A percentile compares a stretch with the other conserved stretches of the same genome.
These are phyloP conservation scores for Austroboletus eburneus DNA, from an alignment of 768 basidiomycete species.

Conservation along the genomic window DNA sequence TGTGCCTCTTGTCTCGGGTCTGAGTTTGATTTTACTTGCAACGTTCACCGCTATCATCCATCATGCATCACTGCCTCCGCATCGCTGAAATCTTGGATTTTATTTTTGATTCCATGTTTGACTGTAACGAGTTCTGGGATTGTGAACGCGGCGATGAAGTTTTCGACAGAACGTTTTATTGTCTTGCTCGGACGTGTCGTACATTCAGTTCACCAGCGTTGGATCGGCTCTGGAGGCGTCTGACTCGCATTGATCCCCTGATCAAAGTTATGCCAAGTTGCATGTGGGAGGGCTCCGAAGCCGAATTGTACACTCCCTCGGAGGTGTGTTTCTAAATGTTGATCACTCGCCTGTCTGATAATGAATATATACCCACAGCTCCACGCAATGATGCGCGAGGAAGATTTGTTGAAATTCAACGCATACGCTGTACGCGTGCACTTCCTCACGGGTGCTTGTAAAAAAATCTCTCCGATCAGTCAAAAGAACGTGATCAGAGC, in stretches of 20 bases:
- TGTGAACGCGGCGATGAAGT: no score
- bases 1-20: no score
- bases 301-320: no score
- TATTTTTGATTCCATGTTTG: slow-evolving; percentile 4
- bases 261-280: slow-evolving; percentile 11
- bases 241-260: slow-evolving; percentile 13
- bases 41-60: no score
- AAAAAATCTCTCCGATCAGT: no score
- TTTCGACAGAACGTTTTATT: slow-evolving; percentile 9
- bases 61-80: slow-evolving; percentile 10
- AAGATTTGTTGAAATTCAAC: slow-evolving; percentile 15
- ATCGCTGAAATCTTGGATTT: slow-evolving; percentile 9
- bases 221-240: slow-evolving; percentile 18
- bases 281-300: no score
- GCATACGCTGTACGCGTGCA: slow-evolving; percentile 16
- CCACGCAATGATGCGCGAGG: slow-evolving; percentile 4
- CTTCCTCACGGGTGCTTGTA: slow-evolving; percentile 7
- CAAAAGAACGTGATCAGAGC: slow-evolving; percentile 1
- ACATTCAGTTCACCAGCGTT: slow-evolving; percentile 16
- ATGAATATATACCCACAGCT: slow-evolving; percentile 1
- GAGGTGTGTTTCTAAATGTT: slow-evolving; percentile 2
- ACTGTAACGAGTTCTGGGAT: background rate
- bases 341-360: no score
- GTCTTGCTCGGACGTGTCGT: slow-evolving; percentile 18
- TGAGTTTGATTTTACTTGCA: no score